Base-by-base conservation (phyloP, 2,329 filamentous ascomycete species). In the Hymenotorrendiella dingleyae region DNA sequence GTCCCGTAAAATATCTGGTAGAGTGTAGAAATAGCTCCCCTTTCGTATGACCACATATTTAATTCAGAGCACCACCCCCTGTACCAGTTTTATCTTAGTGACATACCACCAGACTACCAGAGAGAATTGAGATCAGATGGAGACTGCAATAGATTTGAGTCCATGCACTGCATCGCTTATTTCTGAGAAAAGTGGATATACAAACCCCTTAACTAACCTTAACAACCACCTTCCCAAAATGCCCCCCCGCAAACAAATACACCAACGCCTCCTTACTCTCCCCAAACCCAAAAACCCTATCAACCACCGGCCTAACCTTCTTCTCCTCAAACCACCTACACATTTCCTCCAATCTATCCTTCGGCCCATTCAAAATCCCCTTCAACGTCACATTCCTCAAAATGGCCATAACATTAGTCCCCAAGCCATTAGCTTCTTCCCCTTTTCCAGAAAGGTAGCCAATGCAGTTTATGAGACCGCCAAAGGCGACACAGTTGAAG, bases 361-460 rank as follows among this genome's bases (percentile, higher is more conserved):
- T 70, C 0, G 80, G 78, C 0, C 80, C 81, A 57, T 83, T 82
- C 21, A 83, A 54, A 6, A 84, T 72, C 0, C 81, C 69, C 54
- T 69, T 69, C 38, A 73, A 57, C 23, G 70, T 72, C 11, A 69
- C 67, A 47, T 71, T 72, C 45, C 42, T 40, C 42, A 65, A 50
- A 48, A 71, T 48, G n/a, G 69, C 70, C 42, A 73, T 63, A 21
- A 84, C 62, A 52, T 83, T 84, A 11, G 80, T 72, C 49, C 82
- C 80, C 6, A 73, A 64, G 0, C 67, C 72, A 4, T 64, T 60
- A 0, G 67, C 68, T 52, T 82, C 78, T 46, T 76, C 65, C n/a
- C n/a, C n/a, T 59, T 83, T 69, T 9, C 71, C 71, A 2, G 65
- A 67, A 1, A 73, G 54, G 53, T 73, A 71, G 2, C 72, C 73